Percentiles rank a stretch among this genome's conserved stretches.
phyloP scores from a whole-genome alignment of 1,139 yeast genomes.

The Scheffersomyces cryptocercus region DNA sequence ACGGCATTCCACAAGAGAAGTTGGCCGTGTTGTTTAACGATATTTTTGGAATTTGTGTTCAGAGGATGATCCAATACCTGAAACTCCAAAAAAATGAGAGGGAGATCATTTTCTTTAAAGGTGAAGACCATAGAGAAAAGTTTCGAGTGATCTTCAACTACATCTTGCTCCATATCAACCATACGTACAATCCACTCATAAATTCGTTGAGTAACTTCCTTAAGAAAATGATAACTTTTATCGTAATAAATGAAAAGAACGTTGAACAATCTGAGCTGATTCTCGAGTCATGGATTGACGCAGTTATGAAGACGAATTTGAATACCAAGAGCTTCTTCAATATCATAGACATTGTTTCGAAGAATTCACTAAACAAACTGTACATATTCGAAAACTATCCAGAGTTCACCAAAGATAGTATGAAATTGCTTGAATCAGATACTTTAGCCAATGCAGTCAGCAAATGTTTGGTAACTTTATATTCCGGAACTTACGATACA shows the following conservation, averaged over 20 bases:
- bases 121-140: slow-evolving; percentile 5
- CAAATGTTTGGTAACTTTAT: slow-evolving; percentile 55
- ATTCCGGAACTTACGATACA: slow-evolving; percentile 23
- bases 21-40: slow-evolving; percentile 47
- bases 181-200: slow-evolving; percentile 67
- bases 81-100: slow-evolving; percentile 3
- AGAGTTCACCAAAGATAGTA: slow-evolving; percentile 43
- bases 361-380: slow-evolving; percentile 35
- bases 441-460: slow-evolving; percentile 70
- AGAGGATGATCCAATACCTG: slow-evolving; percentile 46
- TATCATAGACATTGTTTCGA: slow-evolving; percentile 55
- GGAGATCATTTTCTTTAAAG: slow-evolving; percentile 5
- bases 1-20: slow-evolving; percentile 12
- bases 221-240: slow-evolving; percentile 46
- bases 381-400: slow-evolving; percentile 45
- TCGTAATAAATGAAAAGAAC: slow-evolving; percentile 21
- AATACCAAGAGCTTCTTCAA: slow-evolving; percentile 62
- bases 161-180: slow-evolving; percentile 69
- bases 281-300: slow-evolving; percentile 46
- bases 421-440: slow-evolving; percentile 53
- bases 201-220: slow-evolving; percentile 67
- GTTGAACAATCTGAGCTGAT: slow-evolving; percentile 15
- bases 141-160: slow-evolving; percentile 42
- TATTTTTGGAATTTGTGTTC: slow-evolving; percentile 62
- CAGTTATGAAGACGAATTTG: slow-evolving; percentile 42